Percentiles rank a stretch among this genome's conserved stretches.
These are phyloP conservation scores for Parathielavia appendiculata DNA, from an alignment of 495 filamentous ascomycete species.

Conservation along the genomic window DNA sequence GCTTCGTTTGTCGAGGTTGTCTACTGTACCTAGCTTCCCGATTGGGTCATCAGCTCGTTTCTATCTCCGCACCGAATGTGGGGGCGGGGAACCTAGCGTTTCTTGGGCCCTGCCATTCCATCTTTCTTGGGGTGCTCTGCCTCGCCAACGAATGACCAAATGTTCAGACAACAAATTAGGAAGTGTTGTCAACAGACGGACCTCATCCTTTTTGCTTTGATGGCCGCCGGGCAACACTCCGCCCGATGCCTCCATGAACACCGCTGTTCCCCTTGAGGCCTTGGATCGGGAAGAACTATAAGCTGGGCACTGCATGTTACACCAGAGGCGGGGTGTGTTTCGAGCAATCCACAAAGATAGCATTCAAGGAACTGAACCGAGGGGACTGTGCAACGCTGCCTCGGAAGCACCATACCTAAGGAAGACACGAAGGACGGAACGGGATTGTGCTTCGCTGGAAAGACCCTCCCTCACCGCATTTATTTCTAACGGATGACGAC, in stretches of 20 bases:
- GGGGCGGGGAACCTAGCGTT: slow-evolving; percentile 14
- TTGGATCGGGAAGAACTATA: neutral
- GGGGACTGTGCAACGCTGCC: slow-evolving; percentile 2
- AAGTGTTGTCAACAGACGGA: neutral
- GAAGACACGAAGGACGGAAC: no score
- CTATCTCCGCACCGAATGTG: slow-evolving; percentile 25
- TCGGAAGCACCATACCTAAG: no score
- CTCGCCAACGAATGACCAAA: neutral
- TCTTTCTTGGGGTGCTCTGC: neutral
- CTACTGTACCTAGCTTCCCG: no score
- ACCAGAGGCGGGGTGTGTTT: slow-evolving; percentile 19
- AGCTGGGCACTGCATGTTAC: slow-evolving; percentile 6
- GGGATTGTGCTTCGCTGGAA: neutral
- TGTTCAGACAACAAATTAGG: neutral
- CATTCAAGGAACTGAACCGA: slow-evolving; percentile 13
- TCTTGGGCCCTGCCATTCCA: neutral
- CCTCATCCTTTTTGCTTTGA: no score
- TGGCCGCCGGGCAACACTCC: no score
- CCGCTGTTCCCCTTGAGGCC: neutral
- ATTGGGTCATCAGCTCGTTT: slow-evolving; percentile 15
- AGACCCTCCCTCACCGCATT: neutral
- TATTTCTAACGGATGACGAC: neutral
- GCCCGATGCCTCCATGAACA: neutral
- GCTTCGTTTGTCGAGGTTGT: neutral
- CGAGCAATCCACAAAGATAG: neutral